Base-by-base conservation (phyloP, 805 yeast genomes). In the Candida argentea region DNA sequence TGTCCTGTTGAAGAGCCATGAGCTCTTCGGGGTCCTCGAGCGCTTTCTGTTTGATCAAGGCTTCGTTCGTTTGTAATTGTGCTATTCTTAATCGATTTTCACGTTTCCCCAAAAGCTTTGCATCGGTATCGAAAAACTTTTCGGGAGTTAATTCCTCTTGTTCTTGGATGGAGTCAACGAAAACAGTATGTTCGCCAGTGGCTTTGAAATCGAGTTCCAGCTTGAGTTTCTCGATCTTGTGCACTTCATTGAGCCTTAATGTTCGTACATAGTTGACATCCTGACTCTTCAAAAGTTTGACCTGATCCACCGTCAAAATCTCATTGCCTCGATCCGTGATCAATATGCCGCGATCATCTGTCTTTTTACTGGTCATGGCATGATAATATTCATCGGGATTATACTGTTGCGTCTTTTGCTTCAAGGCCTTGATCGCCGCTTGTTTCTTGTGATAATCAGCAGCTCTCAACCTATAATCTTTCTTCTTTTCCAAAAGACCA, bases 361-460 rank as follows among this genome's bases (percentile, higher is more conserved):
- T 74, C 43, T 65, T 67, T 35, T 65, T 62, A 9, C 67, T 63
- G 18, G 77, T 71, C 98, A 91, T 91, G 13, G 85, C 91, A 70
- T 85, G 95, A 54, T 89, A 86, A 59, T 81, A 91, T 55, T 91
- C 98, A 66, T 91, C 98, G 10, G 93, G 94, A 50, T 91, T 91
- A 42, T 85, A 69, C 25, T 67, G 65, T 20, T 66, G 59, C 2
- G 82, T 93, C 48, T 85, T 89, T 23, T 65, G 63, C 39, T 81
- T 73, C 33, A 91, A 66, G 1, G 78, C 65, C 55, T 81, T 82
- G 29, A 91, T 43, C 20, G 73, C 75, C 10, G 73, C 73, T 46
- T 72, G 70, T 40, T 72, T 72, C 52, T 67, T 61, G 44, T 72
- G 77, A 40, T 55, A 71, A 43, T 72, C 74, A 12, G 61, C 65